phyloP scores from a whole-genome alignment of 2,329 filamentous ascomycete genomes.

The Tolypocladium tropicale region DNA sequence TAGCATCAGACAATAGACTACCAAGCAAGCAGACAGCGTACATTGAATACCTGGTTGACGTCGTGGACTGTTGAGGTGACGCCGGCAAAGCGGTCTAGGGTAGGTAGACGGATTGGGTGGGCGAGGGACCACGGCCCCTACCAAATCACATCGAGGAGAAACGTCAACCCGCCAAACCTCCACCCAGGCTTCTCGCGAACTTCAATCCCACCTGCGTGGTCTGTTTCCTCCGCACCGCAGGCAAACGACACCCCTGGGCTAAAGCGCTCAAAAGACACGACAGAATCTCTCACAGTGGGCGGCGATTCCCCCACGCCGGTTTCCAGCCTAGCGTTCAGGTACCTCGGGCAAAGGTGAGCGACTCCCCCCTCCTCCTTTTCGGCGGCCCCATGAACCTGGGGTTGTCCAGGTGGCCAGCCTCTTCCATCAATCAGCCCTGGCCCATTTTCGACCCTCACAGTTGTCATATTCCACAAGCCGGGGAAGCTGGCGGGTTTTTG shows the following conservation, averaged over 20 bases:
- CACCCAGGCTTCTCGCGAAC: background rate
- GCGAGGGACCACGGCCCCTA: background rate
- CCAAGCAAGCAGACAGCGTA: too few species aligned
- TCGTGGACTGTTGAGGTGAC: too few species aligned
- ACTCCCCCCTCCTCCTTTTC: background rate
- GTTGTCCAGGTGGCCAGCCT: background rate
- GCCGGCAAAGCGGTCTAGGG: too few species aligned
- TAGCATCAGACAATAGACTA: too few species aligned
- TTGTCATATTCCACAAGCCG: background rate
- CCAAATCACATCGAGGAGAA: background rate
- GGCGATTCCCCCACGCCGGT: background rate
- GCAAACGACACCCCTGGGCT: background rate
- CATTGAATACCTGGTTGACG: too few species aligned
- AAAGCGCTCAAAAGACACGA: background rate
- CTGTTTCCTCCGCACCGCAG: background rate
- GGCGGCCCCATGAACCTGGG: background rate
- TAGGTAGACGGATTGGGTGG: background rate
- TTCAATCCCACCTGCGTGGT: background rate
- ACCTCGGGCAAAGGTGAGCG: background rate
- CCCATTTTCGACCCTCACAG: background rate
- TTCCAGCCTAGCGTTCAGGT: background rate
- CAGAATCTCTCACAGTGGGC: background rate
- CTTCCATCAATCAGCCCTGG: background rate
- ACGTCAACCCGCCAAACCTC: background rate
- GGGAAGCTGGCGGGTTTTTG: background rate